phyloP scores from a whole-genome alignment of 495 filamentous ascomycete species.

The Penicillium argentinense region DNA sequence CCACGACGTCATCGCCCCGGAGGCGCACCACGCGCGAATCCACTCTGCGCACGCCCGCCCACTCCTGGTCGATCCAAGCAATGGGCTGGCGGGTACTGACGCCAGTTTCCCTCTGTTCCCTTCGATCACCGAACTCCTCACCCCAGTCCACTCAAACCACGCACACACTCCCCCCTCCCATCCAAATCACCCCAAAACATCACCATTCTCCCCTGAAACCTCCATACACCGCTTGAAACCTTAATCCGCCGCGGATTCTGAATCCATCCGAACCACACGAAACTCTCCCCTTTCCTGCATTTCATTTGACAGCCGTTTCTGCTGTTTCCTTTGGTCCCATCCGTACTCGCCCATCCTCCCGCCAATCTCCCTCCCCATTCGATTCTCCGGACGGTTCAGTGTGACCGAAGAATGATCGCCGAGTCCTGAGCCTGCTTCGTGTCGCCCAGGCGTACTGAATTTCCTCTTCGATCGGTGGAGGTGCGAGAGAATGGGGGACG shows the following conservation, averaged over 20 bases:
- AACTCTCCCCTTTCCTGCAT: slow-evolving; percentile 15
- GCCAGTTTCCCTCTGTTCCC: slow-evolving; percentile 22
- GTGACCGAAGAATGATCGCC: slow-evolving; percentile 40
- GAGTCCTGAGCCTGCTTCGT: slow-evolving; percentile 30
- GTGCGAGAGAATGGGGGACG: slow-evolving; percentile 40
- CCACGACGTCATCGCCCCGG: slow-evolving; percentile 40
- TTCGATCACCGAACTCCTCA: slow-evolving; percentile 13
- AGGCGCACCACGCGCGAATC: slow-evolving; percentile 32
- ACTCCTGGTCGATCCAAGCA: slow-evolving; percentile 32
- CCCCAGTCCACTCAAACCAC: slow-evolving; percentile 1
- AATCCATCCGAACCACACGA: slow-evolving; percentile 4
- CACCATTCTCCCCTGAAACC: too few species aligned
- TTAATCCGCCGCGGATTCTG: slow-evolving; percentile 2
- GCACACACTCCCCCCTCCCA: too few species aligned
- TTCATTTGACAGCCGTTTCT: neutral
- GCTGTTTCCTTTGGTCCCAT: neutral
- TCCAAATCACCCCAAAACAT: neutral
- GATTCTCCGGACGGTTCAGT: slow-evolving; percentile 20
- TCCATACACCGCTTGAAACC: neutral
- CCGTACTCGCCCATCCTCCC: too few species aligned
- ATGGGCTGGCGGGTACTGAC: slow-evolving; percentile 30
- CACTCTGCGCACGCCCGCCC: slow-evolving; percentile 23
- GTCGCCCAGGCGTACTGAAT: slow-evolving; percentile 37
- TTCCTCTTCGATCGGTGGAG: slow-evolving; percentile 33
- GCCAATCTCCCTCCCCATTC: neutral